Percentiles rank a stretch among this genome's conserved stretches.
phyloP scores from a whole-genome alignment of 495 filamentous ascomycete species.

The Xylaria bambusicola region DNA sequence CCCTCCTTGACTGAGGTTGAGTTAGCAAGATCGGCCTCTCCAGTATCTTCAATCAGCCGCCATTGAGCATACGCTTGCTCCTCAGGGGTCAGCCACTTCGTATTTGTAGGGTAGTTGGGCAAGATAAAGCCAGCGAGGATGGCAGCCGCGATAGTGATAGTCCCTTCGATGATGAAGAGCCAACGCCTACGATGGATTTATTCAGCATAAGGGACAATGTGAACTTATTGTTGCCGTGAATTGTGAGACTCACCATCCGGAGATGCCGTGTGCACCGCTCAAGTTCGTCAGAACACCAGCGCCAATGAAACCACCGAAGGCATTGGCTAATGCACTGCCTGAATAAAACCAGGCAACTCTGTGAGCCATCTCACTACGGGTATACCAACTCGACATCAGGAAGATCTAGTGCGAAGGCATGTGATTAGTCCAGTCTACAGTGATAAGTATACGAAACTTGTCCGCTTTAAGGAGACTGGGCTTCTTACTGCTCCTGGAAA shows the following conservation, averaged over 20 bases:
- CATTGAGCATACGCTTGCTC: constrained; percentile 44
- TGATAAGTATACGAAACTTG: neutral
- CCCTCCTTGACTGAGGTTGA: constrained; percentile 38
- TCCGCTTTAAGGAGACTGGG: neutral
- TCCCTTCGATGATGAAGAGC: constrained; percentile 47
- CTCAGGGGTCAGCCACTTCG: constrained; percentile 44
- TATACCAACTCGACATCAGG: constrained; percentile 56
- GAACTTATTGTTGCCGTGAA: neutral
- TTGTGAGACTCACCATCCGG: constrained; percentile 42
- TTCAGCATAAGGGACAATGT: neutral
- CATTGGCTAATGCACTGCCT: constrained; percentile 57
- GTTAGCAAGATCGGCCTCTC: constrained; percentile 36
- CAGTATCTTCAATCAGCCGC: constrained; percentile 44
- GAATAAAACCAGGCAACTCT: constrained; percentile 62
- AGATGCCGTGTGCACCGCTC: constrained; percentile 40
- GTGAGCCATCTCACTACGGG: constrained; percentile 46
- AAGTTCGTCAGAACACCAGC: constrained; percentile 50
- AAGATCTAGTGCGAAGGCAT: constrained; percentile 24
- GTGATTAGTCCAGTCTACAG: neutral
- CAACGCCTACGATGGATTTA: constrained; percentile 22
- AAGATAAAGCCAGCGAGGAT: constrained; percentile 39
- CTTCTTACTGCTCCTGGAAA: constrained; percentile 45
- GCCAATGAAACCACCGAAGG: constrained; percentile 60
- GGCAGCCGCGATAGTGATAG: constrained; percentile 44
- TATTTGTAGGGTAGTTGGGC: constrained; percentile 48